Evolutionary conservation across 192 early-diverging fungal genomes (phyloP).

Genomic region (Dimargaris cristalligena): DNA sequence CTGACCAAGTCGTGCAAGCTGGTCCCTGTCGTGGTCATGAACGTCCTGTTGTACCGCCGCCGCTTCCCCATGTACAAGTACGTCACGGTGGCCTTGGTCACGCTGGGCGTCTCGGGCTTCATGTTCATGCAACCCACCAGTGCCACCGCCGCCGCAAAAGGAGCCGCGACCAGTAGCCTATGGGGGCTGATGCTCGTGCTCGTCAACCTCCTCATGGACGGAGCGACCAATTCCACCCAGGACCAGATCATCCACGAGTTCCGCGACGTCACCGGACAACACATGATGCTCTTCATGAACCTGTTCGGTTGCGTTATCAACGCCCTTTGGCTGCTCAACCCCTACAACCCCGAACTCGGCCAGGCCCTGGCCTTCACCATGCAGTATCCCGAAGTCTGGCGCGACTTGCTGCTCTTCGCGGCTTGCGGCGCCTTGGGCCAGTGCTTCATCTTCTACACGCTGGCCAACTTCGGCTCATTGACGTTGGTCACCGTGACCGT

Average conservation of each 20-base stretch:
- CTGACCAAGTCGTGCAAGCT: constrained; percentile 94
- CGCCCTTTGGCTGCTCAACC: constrained; percentile 53
- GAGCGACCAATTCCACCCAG: constrained; percentile 89
- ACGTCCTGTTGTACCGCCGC: constrained; percentile 74
- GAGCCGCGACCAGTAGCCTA: constrained; percentile 16
- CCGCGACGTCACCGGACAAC: constrained; percentile 54
- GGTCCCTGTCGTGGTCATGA: constrained; percentile 92
- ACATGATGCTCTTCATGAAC: constrained; percentile 99
- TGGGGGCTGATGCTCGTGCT: constrained; percentile 68
- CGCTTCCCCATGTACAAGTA: constrained; percentile 81
- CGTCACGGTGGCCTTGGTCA: constrained; percentile 69
- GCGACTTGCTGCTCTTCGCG: constrained; percentile 77
- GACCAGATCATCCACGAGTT: constrained; percentile 81
- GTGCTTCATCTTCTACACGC: constrained; percentile 92
- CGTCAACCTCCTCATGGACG: constrained; percentile 82
- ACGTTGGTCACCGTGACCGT: constrained; percentile 88
- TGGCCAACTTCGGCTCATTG: constrained; percentile 78
- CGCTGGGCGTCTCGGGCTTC: constrained; percentile 79
- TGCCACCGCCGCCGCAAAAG: constrained; percentile 22
- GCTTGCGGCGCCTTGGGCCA: constrained; percentile 92
- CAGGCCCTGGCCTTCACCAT: constrained; percentile 57
- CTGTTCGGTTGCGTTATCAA: constrained; percentile 57
- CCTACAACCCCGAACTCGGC: constrained; percentile 58
- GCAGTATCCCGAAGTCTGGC: constrained; percentile 59
- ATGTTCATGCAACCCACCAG: constrained; percentile 65